A percentile compares a stretch with the other conserved stretches of the same genome.
Conservation (phyloP, 495 filamentous ascomycete species). For the Parmelia sp. region DNA sequence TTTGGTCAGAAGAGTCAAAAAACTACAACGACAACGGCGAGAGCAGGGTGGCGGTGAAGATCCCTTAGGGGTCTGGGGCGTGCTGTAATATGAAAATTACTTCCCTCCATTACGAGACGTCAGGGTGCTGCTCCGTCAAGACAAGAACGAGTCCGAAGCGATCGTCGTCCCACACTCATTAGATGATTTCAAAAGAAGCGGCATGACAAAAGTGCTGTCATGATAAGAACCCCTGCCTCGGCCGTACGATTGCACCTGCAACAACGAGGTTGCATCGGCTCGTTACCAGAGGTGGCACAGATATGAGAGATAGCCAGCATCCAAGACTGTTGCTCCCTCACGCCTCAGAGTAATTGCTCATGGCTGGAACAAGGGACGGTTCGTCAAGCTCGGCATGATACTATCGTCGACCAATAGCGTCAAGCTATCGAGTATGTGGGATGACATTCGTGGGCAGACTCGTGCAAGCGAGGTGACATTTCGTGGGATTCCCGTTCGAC, state of each 20-base stretch:
- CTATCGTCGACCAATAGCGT: neutral
- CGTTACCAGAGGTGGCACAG: neutral
- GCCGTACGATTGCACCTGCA: neutral
- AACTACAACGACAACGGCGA: constrained; percentile 26
- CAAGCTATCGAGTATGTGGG: neutral
- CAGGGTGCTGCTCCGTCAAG: neutral
- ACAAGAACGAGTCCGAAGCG: neutral
- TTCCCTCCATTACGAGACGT: neutral
- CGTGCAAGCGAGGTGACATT: neutral
- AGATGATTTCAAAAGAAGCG: neutral
- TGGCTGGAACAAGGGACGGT: neutral
- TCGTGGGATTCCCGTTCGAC: neutral
- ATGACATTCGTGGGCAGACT: neutral
- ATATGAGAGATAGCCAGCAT: neutral
- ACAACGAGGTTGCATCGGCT: neutral
- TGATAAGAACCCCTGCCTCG: neutral
- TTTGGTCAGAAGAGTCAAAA: constrained; percentile 46
- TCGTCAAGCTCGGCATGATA: neutral
- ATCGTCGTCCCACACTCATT: neutral
- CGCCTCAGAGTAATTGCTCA: neutral
- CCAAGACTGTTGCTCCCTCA: neutral
- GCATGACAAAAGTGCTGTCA: neutral
- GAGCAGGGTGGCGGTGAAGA: neutral
- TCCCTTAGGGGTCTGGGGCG: constrained; percentile 4
- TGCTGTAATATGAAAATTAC: neutral